These are phyloP conservation scores for Hyaloscypha finlandica DNA, from an alignment of 495 filamentous ascomycete genomes.

Conservation along the genomic window DNA sequence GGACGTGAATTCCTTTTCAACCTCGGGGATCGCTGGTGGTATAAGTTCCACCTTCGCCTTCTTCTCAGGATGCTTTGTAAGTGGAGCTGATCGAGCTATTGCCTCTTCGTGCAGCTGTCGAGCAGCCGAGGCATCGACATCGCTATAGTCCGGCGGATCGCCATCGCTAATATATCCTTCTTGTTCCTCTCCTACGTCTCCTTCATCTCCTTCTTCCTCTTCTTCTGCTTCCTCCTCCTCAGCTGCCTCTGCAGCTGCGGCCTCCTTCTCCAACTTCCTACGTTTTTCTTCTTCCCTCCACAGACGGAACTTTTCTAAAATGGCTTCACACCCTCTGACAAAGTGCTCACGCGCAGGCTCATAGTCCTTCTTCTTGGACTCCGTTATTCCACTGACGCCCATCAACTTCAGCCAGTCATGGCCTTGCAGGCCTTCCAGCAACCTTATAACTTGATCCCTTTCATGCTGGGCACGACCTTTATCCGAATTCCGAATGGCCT, in stretches of 20 bases:
- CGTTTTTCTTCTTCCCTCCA: conserved; percentile 93
- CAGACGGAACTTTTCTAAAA: conserved; percentile 81
- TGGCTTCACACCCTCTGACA: conserved; percentile 72
- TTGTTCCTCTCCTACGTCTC: conserved; percentile 40
- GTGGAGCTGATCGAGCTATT: conserved; percentile 38
- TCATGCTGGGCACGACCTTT: conserved; percentile 91
- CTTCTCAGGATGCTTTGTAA: conserved; percentile 8
- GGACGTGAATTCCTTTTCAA: conserved; percentile 73
- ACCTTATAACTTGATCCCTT: conserved; percentile 79
- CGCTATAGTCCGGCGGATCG: conserved; percentile 62
- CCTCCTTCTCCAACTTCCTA: conserved; percentile 68
- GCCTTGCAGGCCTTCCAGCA: conserved; percentile 85
- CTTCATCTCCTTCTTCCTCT: conserved; percentile 42
- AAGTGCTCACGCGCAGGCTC: conserved; percentile 85
- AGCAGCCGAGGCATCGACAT: conserved; percentile 73
- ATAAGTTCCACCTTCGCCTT: conserved; percentile 18
- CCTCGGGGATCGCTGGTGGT: conserved; percentile 32
- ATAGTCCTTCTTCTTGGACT: conserved; percentile 78
- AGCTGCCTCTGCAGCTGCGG: conserved; percentile 41
- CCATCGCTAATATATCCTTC: conserved; percentile 42
- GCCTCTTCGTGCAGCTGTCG: conserved; percentile 76
- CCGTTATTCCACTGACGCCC: conserved; percentile 86
- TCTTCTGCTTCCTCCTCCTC: conserved; percentile 42
- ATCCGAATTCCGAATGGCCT: conserved; percentile 90
- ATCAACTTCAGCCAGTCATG: conserved; percentile 92